Conservation (phyloP, 129 eudicot species). For the carrot (Daucus carota) region DNA sequence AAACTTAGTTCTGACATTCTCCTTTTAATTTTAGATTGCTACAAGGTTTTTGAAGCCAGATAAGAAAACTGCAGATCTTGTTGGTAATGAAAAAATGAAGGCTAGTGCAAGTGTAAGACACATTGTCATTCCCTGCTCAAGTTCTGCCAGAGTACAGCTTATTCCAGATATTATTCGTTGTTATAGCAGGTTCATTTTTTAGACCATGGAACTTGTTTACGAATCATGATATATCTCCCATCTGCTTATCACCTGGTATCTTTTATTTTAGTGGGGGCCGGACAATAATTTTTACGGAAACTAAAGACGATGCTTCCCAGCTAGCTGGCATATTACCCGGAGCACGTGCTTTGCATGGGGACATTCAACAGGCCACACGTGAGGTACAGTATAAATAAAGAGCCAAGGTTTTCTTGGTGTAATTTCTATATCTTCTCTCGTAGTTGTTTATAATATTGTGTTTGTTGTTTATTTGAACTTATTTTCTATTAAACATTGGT, state of each 20-base stretch:
- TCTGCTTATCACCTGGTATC: background rate
- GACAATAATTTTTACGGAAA: slow-evolving; percentile 84
- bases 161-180: slow-evolving; percentile 95
- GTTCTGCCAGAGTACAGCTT: slow-evolving; percentile 70
- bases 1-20: background rate
- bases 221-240: background rate
- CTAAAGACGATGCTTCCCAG: slow-evolving; percentile 81
- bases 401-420: background rate
- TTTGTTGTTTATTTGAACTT: background rate
- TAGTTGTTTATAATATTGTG: background rate
- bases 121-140: slow-evolving; percentile 75
- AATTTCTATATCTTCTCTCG: background rate
- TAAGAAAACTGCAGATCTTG: slow-evolving; percentile 62
- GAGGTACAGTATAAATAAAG: slow-evolving; percentile 42
- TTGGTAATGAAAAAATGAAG: slow-evolving; percentile 58
- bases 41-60: slow-evolving; percentile 61
- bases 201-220: background rate
- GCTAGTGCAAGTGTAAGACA: slow-evolving; percentile 38
- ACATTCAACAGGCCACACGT: slow-evolving; percentile 86
- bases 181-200: slow-evolving; percentile 39
- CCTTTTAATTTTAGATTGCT: slow-evolving; percentile 39
- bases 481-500: background rate
- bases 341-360: slow-evolving; percentile 95
- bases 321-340: slow-evolving; percentile 79
- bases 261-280: slow-evolving; percentile 70